These are phyloP conservation scores for Elsinoe necatrix DNA, from an alignment of 2,329 filamentous ascomycete species.

Conservation along the genomic window DNA sequence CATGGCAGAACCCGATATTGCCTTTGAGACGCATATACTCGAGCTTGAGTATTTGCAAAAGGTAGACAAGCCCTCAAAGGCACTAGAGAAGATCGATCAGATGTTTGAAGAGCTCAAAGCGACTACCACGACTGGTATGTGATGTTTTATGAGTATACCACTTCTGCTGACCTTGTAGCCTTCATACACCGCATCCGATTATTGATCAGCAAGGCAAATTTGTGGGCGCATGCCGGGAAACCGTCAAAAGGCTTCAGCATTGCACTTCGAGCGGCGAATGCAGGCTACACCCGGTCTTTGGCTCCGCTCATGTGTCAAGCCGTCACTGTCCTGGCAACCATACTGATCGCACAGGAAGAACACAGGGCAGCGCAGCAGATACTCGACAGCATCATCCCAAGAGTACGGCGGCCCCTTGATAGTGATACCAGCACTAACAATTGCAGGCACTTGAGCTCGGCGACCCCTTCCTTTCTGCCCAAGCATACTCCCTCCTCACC, in stretches of 20 bases:
- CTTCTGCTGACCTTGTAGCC: conserved; percentile 35
- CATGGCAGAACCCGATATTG: conserved; percentile 48
- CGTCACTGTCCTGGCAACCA: conserved; percentile 55
- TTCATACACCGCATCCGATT: conserved; percentile 62
- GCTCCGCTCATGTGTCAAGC: conserved; percentile 66
- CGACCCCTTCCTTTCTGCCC: conserved; percentile 53
- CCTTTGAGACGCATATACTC: conserved; percentile 50
- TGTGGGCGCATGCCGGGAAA: conserved; percentile 60
- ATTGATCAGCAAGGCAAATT: conserved; percentile 61
- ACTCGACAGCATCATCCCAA: conserved; percentile 61
- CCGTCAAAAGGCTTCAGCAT: conserved; percentile 70
- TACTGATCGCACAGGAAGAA: conserved; percentile 62
- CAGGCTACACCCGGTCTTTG: conserved; percentile 61
- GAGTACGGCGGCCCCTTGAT: conserved; percentile 42
- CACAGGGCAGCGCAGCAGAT: conserved; percentile 59
- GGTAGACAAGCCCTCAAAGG: conserved; percentile 43
- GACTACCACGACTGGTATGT: conserved; percentile 31
- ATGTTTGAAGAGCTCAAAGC: conserved; percentile 44
- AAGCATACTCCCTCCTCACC: conserved; percentile 60
- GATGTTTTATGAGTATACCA: neutral
- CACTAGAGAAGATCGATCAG: conserved; percentile 47
- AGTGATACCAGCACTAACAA: neutral
- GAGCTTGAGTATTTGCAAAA: conserved; percentile 53
- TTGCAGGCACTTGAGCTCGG: conserved; percentile 56
- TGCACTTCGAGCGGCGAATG: conserved; percentile 63